Conservation (phyloP, 345 rosid genomes). For the Punica granatum region DNA sequence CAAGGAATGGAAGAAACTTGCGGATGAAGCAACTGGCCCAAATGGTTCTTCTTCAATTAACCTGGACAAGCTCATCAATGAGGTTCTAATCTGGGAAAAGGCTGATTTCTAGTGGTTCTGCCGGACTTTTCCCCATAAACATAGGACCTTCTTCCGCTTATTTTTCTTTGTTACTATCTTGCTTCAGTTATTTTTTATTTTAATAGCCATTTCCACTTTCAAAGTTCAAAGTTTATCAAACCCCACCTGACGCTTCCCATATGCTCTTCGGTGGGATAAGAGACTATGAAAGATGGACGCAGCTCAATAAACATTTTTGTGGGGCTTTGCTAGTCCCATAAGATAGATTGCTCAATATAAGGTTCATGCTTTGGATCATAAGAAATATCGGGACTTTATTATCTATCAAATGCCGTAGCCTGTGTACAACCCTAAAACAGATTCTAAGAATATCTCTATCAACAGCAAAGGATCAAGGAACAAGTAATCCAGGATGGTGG, state of each 20-base stretch:
- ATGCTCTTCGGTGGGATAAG: too few species aligned
- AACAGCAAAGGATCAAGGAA: background rate
- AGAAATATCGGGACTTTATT: background rate
- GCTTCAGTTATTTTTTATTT: background rate
- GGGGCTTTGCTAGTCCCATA: too few species aligned
- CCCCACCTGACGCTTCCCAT: too few species aligned
- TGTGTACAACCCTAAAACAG: background rate
- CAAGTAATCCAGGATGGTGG: too few species aligned
- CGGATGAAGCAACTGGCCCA: slow-evolving; percentile 13
- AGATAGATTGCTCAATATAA: background rate
- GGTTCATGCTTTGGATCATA: background rate
- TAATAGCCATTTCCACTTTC: background rate
- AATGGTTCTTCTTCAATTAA: slow-evolving; percentile 22
- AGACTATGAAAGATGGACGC: too few species aligned
- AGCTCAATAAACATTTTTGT: too few species aligned
- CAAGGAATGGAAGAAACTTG: slow-evolving; percentile 9
- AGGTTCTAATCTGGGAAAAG: slow-evolving; percentile 3
- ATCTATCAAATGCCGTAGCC: background rate
- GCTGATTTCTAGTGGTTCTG: background rate
- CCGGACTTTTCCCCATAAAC: background rate
- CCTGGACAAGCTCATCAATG: background rate
- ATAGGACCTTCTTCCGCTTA: too few species aligned
- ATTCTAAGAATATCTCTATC: background rate
- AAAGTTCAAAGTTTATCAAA: background rate
- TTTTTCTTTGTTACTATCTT: too few species aligned